Base-by-base conservation (phyloP, 331 rosid species). In the Spiraea crenata region DNA sequence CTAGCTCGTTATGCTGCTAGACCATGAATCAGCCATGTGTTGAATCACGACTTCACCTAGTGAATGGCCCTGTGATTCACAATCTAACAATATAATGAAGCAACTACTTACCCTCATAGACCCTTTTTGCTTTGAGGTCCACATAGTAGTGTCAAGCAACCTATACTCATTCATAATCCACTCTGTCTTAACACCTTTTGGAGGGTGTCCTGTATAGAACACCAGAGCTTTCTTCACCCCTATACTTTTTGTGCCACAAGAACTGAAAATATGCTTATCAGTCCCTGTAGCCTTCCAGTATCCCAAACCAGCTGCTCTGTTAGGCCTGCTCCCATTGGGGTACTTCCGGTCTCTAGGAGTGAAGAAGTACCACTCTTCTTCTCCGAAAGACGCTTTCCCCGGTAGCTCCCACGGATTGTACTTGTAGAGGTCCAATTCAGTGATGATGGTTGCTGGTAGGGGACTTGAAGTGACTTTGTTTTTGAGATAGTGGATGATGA, bases 261-360 rank as follows among this genome's bases (percentile, higher is more conserved):
- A 84, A 77, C 84, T 80, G 4, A 88, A 81, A 57, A 86, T 86
- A 9, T 86, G 88, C 74, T 84, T 90, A 72, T 90, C 96, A 70
- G 87, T 82, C 7, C 95, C 92, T 11, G 95, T 90, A 20, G 90
- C 92, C 78, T 90, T 90, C 95, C 96, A 88, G 54, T 90, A 90
- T 31, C 95, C 96, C 63, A 73, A 65, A 44, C 90, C 88, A 35
- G 95, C 92, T 14, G 95, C 87, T 67, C 95, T 86, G 38, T 90
- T 88, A 9, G 96, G 96, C 78, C 95, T 86, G 77, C 68, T 74
- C 48, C 92, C 95, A 74, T 90, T 90, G 0, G 96, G 96, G 76
- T 90, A 90, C 73, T 90, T 90, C 61, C 95, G 80, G 38, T 88
- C 92, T 57, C 92, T 84, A 0, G 95, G 95, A 35, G 92, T 82